A percentile compares a stretch with the other conserved stretches of the same genome.
Conservation (phyloP, 2,329 filamentous ascomycete genomes). For the Fusarium sp. region DNA sequence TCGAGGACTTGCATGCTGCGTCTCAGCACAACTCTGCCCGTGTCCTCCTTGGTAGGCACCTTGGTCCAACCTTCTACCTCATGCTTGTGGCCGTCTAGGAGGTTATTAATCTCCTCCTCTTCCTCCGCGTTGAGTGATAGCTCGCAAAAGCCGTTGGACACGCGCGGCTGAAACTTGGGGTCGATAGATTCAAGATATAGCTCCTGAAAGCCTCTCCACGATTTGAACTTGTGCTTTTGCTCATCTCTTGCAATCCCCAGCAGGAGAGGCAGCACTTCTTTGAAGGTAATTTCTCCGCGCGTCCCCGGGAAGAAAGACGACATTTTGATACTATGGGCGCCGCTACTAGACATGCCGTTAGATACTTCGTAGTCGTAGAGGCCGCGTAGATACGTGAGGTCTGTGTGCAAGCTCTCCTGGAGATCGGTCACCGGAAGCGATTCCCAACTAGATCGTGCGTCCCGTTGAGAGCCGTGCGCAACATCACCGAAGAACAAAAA, state of each 20-base stretch:
- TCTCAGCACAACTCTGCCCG: not conserved
- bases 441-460: not conserved
- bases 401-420: not conserved
- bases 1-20: not conserved
- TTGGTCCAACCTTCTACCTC: not conserved
- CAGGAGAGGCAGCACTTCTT: not conserved
- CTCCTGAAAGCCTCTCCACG: not conserved
- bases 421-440: not conserved
- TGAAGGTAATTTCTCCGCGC: not conserved
- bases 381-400: not conserved
- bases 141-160: not conserved
- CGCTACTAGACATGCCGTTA: too few relatives aligned
- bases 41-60: rapidly evolving
- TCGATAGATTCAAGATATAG: not conserved
- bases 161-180: not conserved
- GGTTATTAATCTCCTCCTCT: not conserved
- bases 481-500: too few relatives aligned
- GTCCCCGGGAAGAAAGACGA: not conserved
- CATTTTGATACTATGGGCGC: not conserved
- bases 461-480: too few relatives aligned
- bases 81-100: rapidly evolving
- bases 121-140: not conserved
- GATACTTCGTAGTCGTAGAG: not conserved
- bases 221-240: not conserved
- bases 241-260: not conserved